These are phyloP conservation scores for Sporothrix luriei DNA, from an alignment of 2,329 filamentous ascomycete species.

Conservation along the genomic window DNA sequence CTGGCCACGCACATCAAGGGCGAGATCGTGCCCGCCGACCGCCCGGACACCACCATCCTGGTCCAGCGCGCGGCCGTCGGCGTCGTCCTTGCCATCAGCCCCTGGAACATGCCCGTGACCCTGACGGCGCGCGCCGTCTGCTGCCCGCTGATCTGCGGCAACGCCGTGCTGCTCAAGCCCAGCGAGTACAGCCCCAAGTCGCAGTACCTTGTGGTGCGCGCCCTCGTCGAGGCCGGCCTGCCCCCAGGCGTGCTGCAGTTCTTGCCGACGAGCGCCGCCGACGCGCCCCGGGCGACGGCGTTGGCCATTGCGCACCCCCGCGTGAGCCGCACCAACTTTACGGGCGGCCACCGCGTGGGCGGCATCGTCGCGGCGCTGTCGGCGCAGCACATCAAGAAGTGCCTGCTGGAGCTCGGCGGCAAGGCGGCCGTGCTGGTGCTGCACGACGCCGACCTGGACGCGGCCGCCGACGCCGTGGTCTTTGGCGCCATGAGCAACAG, in stretches of 20 bases:
- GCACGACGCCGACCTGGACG: constrained; percentile 66
- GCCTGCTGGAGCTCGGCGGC: constrained; percentile 69
- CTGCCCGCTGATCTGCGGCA: constrained; percentile 57
- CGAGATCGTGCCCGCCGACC: constrained; percentile 44
- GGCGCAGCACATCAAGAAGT: constrained; percentile 67
- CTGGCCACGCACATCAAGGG: constrained; percentile 45
- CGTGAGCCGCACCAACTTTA: constrained; percentile 71
- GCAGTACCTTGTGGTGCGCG: constrained; percentile 58
- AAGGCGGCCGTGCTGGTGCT: constrained; percentile 69
- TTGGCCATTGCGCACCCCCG: constrained; percentile 62
- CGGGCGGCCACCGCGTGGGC: constrained; percentile 66
- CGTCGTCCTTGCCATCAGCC: constrained; percentile 68
- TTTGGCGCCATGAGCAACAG: constrained; percentile 62
- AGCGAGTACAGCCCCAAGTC: constrained; percentile 61
- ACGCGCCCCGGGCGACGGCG: constrained; percentile 57
- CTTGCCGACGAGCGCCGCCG: constrained; percentile 55
- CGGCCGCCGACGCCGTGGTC: constrained; percentile 61
- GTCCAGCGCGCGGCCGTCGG: constrained; percentile 69
- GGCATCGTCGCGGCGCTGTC: constrained; percentile 64
- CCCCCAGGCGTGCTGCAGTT: constrained; percentile 67
- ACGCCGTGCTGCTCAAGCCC: constrained; percentile 65
- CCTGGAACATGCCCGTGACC: constrained; percentile 57
- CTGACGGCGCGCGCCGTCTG: constrained; percentile 46
- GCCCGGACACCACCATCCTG: constrained; percentile 58
- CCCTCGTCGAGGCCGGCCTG: constrained; percentile 65